Conservation (phyloP, 2,329 filamentous ascomycete species). For the Ophiostoma triangulosporum region DNA sequence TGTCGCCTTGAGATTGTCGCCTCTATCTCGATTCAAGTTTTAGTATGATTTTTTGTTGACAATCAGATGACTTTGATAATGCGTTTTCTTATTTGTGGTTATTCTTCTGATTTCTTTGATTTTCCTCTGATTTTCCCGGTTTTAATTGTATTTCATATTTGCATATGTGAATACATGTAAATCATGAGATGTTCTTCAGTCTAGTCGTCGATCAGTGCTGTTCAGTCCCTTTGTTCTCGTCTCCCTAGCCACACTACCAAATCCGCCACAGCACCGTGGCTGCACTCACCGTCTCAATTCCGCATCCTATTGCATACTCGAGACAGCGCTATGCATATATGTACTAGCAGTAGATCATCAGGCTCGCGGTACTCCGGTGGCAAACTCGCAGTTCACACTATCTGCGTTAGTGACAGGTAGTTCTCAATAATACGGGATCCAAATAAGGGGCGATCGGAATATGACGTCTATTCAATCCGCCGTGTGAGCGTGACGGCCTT, state of each 20-base stretch:
- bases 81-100: too few species aligned
- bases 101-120: background rate
- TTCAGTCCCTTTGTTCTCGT: background rate
- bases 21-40: too few species aligned
- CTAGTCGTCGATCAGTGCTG: background rate
- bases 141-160: background rate
- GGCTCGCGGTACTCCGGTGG: background rate
- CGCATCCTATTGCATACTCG: background rate
- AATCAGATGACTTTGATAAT: too few species aligned
- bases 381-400: background rate
- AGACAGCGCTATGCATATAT: background rate
- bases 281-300: too few species aligned
- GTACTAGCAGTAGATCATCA: background rate
- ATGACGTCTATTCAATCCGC: background rate
- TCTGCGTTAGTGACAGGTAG: too few species aligned
- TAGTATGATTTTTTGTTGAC: too few species aligned
- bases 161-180: too few species aligned
- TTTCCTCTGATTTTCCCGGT: background rate
- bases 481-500: background rate
- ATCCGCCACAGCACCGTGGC: background rate
- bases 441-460: slow-evolving; percentile 1
- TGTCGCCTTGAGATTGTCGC: too few species aligned
- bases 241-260: background rate
- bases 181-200: too few species aligned
- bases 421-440: background rate